Conservation (phyloP, 805 yeast species). For the Schizosaccharomyces octosporus region DNA sequence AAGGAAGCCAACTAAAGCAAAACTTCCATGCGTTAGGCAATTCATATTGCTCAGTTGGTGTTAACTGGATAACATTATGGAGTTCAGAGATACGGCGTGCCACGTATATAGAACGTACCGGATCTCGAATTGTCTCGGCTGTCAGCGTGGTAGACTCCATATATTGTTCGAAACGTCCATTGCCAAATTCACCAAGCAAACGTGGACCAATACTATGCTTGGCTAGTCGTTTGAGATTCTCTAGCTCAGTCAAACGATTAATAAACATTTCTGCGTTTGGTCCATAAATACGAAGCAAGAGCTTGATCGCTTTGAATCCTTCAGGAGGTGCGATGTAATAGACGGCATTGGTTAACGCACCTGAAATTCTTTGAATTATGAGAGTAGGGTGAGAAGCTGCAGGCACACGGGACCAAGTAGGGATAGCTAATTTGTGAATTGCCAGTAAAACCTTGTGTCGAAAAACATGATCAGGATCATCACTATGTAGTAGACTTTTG, state of each 20-base stretch:
- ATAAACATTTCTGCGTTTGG: constrained; percentile 64
- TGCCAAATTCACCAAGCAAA: constrained; percentile 64
- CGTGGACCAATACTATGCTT: constrained; percentile 66
- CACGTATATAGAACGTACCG: constrained; percentile 54
- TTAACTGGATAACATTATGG: constrained; percentile 53
- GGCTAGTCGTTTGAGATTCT: constrained; percentile 47
- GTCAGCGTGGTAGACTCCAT: constrained; percentile 59
- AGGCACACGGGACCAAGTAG: constrained; percentile 50
- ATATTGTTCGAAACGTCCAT: constrained; percentile 87
- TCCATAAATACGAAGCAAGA: constrained; percentile 68
- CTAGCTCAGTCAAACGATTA: constrained; percentile 62
- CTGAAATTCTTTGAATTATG: constrained; percentile 44
- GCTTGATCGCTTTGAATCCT: constrained; percentile 10
- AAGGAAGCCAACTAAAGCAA: constrained; percentile 43
- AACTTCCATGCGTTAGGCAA: constrained; percentile 52
- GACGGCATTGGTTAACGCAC: constrained; percentile 71
- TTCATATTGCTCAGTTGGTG: constrained; percentile 25
- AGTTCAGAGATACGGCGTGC: constrained; percentile 93
- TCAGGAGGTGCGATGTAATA: constrained; percentile 37
- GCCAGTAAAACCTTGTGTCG: constrained; percentile 21
- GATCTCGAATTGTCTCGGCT: constrained; percentile 46
- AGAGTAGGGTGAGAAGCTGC: constrained; percentile 19
- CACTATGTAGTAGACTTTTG: neutral
- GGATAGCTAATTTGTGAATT: constrained; percentile 35
- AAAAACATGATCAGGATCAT: neutral